Base-by-base conservation (phyloP, 2,329 filamentous ascomycete genomes). In the Ramularia collo-cygni region DNA sequence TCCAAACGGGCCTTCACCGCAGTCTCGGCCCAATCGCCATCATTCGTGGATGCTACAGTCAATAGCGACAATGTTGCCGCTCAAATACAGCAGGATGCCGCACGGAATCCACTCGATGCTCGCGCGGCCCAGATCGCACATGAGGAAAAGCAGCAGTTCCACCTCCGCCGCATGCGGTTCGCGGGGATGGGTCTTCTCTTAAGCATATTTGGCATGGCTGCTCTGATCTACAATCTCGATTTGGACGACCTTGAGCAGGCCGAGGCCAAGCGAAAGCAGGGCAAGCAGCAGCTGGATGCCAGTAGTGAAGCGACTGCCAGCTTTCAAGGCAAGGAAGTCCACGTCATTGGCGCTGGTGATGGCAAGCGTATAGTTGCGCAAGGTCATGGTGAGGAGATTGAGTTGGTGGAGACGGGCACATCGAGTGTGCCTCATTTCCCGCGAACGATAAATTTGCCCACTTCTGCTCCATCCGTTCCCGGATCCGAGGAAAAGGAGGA, bases 371-470 rank as follows among this genome's bases (percentile, higher is more conserved):
- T 67, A 51, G 68, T 70, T 8, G 65, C 68, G 0, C 58, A 67
- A 38, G 56, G 54, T 9, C 52, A 63, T 16, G 59, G 58, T 13
- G 72, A 83, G 10, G 81, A 82, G 29, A 71, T 75, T 32, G 84
- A 92, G 58, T 70, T 92, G 30, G 81, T 94, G 0, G 75, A 83
- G 12, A 94, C 88, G 0, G 87, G 87, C 10, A 88, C 89, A 51
- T 80, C 72, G 50, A 81, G 79, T n/a, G 77, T 95, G 3, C 82
- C 85, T 1, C 72, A 76, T 38, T 93, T 95, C 59, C 89, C 89
- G 2, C 76, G 81, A 40, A 79, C 74, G 2, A 75, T 94, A 40
- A 68, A 73, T 12, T 64, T 94, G 2, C 76, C 79, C 8, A 61
- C 69, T 5, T 57, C 64, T 31, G 29, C 54, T 55, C 35, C 53